Base-by-base conservation (phyloP, 2,329 filamentous ascomycete species). In the Hypoxylon sp. region DNA sequence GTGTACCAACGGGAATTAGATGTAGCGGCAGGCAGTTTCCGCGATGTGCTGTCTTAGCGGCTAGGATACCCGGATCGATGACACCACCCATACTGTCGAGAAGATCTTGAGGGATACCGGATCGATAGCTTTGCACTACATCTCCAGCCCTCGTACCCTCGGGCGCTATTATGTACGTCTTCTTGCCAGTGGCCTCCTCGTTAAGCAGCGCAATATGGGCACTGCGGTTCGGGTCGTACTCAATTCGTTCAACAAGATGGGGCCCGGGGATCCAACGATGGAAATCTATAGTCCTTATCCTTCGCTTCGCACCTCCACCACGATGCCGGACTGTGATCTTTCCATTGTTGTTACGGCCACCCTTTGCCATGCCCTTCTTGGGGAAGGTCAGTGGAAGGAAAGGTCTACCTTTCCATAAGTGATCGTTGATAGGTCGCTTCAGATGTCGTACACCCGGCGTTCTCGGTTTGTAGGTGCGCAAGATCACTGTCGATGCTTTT, bases 21-120 rank as follows among this genome's bases (percentile, higher is more conserved):
- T 97, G 93, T 78, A 99, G 85, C 13, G 96, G 96, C 73, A 99
- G 82, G 79, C 96, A 99, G 80, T 99, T 99, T 60, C 96, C 96
- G 76, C 93, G 88, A 83, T 94, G 94, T 0, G 94, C 94, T 23
- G 97, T 99, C 83, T 93, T 96, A 30, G 96, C 93, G 6, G 97
- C 96, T 68, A 99, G 83, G 79, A 99, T 93, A 91, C 97, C 97
- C 10, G 95, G 94, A 85, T 99, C 96, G 55, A 98, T 87, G 45
- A 91, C 83, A 73, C 96, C 95, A 67, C 96, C 96, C 94, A 99
- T 98, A 77, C 90, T 94, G 55, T 91, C 90, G 75, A 98, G 87
- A 61, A 99, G 83, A 70, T 96, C 91, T 70, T 92, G 85, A 1
- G 97, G 96, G 65, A 99, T 96, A 72, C 96, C 97, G 6, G 90